A percentile compares a stretch with the other conserved stretches of the same genome.
Evolutionary conservation across 2,329 filamentous ascomycete genomes (phyloP).

Genomic region (Ascochyta fabae): DNA sequence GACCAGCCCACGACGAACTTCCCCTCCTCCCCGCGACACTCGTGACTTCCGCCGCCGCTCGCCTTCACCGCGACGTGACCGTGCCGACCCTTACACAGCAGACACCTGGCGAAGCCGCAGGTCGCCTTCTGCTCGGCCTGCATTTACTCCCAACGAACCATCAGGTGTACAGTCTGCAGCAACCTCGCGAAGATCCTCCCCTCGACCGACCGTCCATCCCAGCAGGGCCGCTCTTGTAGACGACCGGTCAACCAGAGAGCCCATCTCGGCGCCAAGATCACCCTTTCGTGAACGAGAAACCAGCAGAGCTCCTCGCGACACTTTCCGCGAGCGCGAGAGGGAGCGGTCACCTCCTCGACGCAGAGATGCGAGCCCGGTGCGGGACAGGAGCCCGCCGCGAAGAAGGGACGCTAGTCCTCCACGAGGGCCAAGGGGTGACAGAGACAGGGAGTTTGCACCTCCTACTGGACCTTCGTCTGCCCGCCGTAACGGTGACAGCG

Average conservation of each 20-base stretch:
- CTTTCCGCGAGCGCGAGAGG: conserved; percentile 32
- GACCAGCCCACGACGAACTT: conserved; percentile 47
- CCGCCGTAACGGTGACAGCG: conserved; percentile 47
- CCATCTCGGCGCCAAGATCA: conserved; percentile 43
- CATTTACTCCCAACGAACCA: conserved; percentile 54
- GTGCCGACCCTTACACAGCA: conserved; percentile 55
- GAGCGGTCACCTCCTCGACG: conserved; percentile 47
- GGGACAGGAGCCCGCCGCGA: conserved; percentile 45
- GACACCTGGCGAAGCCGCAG: conserved; percentile 59
- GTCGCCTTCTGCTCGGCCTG: conserved; percentile 56
- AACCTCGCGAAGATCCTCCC: conserved; percentile 68
- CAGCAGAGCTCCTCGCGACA: conserved; percentile 23
- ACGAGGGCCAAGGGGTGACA: conserved; percentile 42
- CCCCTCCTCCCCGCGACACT: conserved; percentile 52
- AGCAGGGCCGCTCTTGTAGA: conserved; percentile 57
- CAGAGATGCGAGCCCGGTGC: conserved; percentile 37
- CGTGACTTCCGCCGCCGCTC: conserved; percentile 61
- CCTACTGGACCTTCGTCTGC: conserved; percentile 46
- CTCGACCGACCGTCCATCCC: conserved; percentile 58
- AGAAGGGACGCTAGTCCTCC: conserved; percentile 46
- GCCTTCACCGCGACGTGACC: conserved; percentile 59
- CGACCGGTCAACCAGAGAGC: conserved; percentile 32
- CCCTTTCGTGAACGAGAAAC: conserved; percentile 46
- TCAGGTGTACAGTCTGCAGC: conserved; percentile 62
- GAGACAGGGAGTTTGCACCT: conserved; percentile 47